Evolutionary conservation across 176 grass and related monocot species (phyloP), one percentile per base, ranked within the genome.

Genomic region (Zoysia japonica): DNA sequence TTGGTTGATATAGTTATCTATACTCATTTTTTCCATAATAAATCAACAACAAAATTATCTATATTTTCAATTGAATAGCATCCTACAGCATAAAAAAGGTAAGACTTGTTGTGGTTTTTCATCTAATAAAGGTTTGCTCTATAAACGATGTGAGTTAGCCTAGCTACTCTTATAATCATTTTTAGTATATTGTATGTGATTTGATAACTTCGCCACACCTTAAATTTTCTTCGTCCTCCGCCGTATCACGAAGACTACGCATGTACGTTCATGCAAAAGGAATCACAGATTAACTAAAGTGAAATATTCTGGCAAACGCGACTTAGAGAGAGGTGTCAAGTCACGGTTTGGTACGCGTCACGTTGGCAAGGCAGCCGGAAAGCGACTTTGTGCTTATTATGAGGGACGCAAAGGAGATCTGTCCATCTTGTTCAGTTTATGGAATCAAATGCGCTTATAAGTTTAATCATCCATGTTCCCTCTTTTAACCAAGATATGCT

Each of bases 301-400:
- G 37, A 11, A 28, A 28, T 28, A 28, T 28, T 28, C 53, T 60
- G 52, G 42, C 37, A 71, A 38, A 72, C 39, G 72, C 19, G 50
- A 75, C 43, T 51, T 43, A 7, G 28, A 28, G 0, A 20, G 39
- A 65, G 20, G 5, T 68, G 52, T 68, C n/a, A 69, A 80, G 78
- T 75, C 78, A 3, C 70, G 53, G 70, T 80, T 80, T 61, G 64
- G 54, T 80, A 53, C 17, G 63, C 45, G 47, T 71, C 72, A 77
- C 65, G 8, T 82, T 71, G 28, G 28, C 79, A 56, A 5, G 15
- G 28, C 28, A 28, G 63, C 41, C 57, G 46, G 65, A 41, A 47
- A 77, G 57, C 57, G 52, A 60, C 40, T 11, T 28, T 65, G 1
- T 28, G 28, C 42, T 69, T 61, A 55, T 28, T 68, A 59, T 54